Base-by-base conservation (phyloP, 805 yeast species). In the Lachancea fermentati region DNA sequence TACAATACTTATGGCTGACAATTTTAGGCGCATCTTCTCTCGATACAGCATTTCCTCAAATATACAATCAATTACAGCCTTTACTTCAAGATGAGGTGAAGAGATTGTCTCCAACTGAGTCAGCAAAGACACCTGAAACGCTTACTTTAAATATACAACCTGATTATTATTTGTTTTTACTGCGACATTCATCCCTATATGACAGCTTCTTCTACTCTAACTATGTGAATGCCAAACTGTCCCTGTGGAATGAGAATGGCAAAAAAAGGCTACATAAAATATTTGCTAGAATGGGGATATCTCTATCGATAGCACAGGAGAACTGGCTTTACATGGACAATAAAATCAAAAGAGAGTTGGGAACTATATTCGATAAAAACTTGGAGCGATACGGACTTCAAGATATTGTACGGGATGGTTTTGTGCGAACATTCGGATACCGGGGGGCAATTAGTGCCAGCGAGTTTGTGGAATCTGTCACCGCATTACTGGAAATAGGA, bases 241-340 rank as follows among this genome's bases (percentile, higher is more conserved):
- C 79, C 42, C 66, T 93, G 29, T 93, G 96, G 93, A 82, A 89
- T 24, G 96, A 86, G 54, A 89, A 84, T 43, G 98, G 99, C 4
- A 75, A 81, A 49, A 87, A 85, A 56, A 75, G 79, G 48, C 67
- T 93, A 37, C 95, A 89, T 57, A 87, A 88, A 52, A 73, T 93
- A 76, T 86, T 93, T 66, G 98, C 98, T 1, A 77, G 84, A 51
- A 93, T 94, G 96, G 98, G 98, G 5, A 82, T 93, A 4, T 81
- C 96, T 0, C 68, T 93, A 35, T 81, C 78, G 4, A 80, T 82
- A n/a, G 93, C 97, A 0, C 83, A 81, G 54, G 96, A 93, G 60
- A 79, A 79, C 41, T 93, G 97, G 97, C 71, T 82, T 18, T 94
- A 91, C 58, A 78, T 91, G 80, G 93, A 87, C 57, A 76, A 85